Percentiles rank a stretch among this genome's conserved stretches.
These are phyloP conservation scores for Syzygium oleosum DNA, from an alignment of 345 rosid genomes.

Conservation along the genomic window DNA sequence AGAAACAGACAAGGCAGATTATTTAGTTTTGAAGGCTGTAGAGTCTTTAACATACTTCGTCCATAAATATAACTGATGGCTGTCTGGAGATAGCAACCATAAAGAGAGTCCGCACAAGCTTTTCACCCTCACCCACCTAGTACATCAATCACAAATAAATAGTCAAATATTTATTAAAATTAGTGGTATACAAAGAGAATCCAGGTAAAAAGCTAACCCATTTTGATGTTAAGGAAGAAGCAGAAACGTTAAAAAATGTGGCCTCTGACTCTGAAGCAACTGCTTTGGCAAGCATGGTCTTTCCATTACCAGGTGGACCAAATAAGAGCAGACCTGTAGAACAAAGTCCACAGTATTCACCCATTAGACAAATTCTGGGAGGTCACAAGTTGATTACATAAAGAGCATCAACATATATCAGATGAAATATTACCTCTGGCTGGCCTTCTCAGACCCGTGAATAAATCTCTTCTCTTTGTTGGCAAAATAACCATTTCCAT, in stretches of 20 bases:
- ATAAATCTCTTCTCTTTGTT: slow-evolving; percentile 80
- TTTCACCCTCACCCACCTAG: slow-evolving; percentile 98
- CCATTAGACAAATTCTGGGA: not conserved
- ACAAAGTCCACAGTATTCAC: not conserved
- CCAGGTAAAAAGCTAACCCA: slow-evolving; percentile 47
- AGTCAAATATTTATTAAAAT: not conserved
- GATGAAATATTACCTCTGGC: slow-evolving; percentile 60
- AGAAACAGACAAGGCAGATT: not conserved
- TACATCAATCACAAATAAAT: not conserved
- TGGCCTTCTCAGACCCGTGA: slow-evolving; percentile 94
- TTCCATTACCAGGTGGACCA: slow-evolving; percentile 99
- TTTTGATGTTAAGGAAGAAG: slow-evolving; percentile 92
- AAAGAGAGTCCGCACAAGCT: slow-evolving; percentile 87
- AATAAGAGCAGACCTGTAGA: slow-evolving; percentile 81
- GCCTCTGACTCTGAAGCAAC: slow-evolving; percentile 97
- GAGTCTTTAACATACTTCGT: slow-evolving; percentile 50
- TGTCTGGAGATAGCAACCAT: slow-evolving; percentile 87
- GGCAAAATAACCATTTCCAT: slow-evolving; percentile 99
- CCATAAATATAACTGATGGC: slow-evolving; percentile 94
- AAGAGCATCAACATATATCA: not conserved
- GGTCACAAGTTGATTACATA: not conserved
- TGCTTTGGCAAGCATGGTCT: slow-evolving; percentile 99
- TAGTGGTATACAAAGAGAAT: not conserved
- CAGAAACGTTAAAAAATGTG: slow-evolving; percentile 92
- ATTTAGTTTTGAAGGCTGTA: not conserved